These are phyloP conservation scores for Chrysoporthe austroafricana DNA, from an alignment of 2,329 filamentous ascomycete species.

Conservation along the genomic window DNA sequence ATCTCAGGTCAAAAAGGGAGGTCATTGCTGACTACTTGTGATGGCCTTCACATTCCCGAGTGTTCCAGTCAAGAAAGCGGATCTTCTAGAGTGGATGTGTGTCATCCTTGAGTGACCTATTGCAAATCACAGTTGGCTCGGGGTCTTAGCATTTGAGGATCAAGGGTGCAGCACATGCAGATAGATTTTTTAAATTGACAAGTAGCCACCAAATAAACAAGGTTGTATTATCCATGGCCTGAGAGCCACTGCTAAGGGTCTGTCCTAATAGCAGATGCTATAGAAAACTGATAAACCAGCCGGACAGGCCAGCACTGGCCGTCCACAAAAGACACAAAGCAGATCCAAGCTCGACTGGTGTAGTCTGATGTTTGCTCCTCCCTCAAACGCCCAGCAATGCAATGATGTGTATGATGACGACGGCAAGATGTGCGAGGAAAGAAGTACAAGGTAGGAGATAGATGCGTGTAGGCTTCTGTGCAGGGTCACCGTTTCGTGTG, in stretches of 20 bases:
- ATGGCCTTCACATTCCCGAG: background rate
- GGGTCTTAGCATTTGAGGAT: background rate
- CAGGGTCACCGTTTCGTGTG: conserved; percentile 18
- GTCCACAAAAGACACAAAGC: conserved; percentile 3
- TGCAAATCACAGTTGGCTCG: background rate
- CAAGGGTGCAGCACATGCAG: background rate
- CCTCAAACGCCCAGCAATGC: conserved; percentile 31
- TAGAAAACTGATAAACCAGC: conserved; percentile 14
- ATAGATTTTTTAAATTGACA: background rate
- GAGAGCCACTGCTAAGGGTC: background rate
- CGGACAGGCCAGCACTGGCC: background rate
- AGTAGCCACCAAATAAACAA: background rate
- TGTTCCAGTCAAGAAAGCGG: background rate
- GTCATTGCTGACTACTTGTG: background rate
- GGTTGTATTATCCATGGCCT: conserved; percentile 7
- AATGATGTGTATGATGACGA: conserved; percentile 19
- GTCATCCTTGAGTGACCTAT: background rate
- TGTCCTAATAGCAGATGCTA: conserved; percentile 1
- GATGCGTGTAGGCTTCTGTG: conserved; percentile 14
- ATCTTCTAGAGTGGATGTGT: background rate
- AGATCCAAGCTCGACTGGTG: conserved; percentile 16
- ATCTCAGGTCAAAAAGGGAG: background rate
- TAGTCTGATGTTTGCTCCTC: conserved; percentile 14
- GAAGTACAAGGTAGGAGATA: background rate
- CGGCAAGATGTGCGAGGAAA: background rate